Evolutionary conservation across 2,329 filamentous ascomycete genomes (phyloP).

Genomic region (Paraphaeosphaeria minitans): DNA sequence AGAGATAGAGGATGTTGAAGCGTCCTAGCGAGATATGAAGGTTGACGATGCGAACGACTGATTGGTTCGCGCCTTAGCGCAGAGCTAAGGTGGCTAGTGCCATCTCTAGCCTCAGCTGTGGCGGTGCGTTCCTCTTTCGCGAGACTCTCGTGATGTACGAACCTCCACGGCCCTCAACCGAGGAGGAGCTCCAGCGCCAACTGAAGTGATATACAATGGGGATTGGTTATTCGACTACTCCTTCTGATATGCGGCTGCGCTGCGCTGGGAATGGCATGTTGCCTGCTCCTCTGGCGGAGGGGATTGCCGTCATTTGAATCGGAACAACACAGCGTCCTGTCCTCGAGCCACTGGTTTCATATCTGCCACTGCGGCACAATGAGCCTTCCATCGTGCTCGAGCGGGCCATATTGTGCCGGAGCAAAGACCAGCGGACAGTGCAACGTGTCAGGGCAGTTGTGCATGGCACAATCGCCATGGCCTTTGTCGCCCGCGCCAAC

Average conservation of each 20-base stretch:
- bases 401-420: background rate
- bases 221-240: background rate
- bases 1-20: constrained; percentile 12
- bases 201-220: background rate
- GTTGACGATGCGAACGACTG: constrained; percentile 19
- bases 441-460: constrained; percentile 3
- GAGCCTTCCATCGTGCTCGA: background rate
- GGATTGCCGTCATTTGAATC: background rate
- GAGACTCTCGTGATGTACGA: constrained; percentile 18
- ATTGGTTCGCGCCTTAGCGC: constrained; percentile 20
- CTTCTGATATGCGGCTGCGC: too few species aligned
- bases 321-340: background rate
- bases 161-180: too few species aligned
- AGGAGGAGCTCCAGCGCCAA: background rate
- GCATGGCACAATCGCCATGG: background rate
- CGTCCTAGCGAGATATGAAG: constrained; percentile 8
- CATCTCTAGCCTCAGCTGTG: background rate
- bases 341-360: background rate
- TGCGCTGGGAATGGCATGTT: background rate
- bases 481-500: background rate
- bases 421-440: background rate
- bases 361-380: background rate
- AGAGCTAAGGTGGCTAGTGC: constrained; percentile 17
- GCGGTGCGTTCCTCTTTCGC: constrained; percentile 22
- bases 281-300: background rate